Evolutionary conservation across 2,329 filamentous ascomycete species (phyloP), one percentile per base, ranked within the genome.

Genomic region (Knoxdaviesia capensis): DNA sequence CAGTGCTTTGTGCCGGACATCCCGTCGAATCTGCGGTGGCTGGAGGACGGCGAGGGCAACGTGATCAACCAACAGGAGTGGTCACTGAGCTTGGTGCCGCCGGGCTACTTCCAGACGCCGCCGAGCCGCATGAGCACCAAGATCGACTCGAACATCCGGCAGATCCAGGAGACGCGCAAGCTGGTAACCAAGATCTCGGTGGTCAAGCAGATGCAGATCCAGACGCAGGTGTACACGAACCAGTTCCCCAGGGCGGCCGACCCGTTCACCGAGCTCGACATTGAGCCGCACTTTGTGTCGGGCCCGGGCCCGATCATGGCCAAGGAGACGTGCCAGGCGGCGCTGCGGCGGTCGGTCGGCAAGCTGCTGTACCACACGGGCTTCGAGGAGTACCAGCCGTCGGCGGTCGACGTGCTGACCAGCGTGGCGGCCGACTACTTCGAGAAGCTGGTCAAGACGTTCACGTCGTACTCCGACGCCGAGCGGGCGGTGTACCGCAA

Each of bases 141-240:
- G 55, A 80, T 98, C 59, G 84, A 94, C 50, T 74, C 77, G 43
- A 98, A 98, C 51, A 84, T 96, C 59, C 75, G 76, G 46, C 87
- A 94, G 55, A 87, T 98, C 69, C 90, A 98, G 57, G 88, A 96
- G 53, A 98, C 90, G 1, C 73, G 90, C 50, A 96, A 94, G 56
- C 71, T 98, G 31, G 93, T 86, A 52, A 86, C 86, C 7, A 98
- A 96, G 61, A 94, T 98, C 56, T 80, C 84, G 40, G 85, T 98
- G 47, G 90, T 98, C 56, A 98, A 96, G 64, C 90, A 98, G 62
- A 98, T 98, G 90, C 90, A 98, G 61, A 75, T 96, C 42, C 90
- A 98, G 58, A 84, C 86, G 41, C 90, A 94, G 71, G 83, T 85
- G 55, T 98, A 98, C 56, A 82, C 87, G 53, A 98, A 98, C 54